Evolutionary conservation across 805 yeast genomes (phyloP).

Genomic region (Yamadazyma takamatsuzukensis): DNA sequence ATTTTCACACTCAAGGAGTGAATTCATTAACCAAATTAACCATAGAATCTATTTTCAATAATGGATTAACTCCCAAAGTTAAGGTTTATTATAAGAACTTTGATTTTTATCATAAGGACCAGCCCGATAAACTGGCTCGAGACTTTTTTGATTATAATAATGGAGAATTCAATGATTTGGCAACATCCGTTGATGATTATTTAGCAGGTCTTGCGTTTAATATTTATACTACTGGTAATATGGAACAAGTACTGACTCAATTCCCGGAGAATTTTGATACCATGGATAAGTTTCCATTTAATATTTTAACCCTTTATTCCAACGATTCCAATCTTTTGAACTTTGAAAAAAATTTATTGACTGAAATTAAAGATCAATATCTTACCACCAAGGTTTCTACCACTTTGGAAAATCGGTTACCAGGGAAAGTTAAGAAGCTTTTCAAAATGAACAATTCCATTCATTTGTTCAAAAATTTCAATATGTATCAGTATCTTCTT

Average conservation of each 20-base stretch:
- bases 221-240: constrained; percentile 2
- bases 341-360: constrained; percentile 26
- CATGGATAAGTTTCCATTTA: constrained; percentile 33
- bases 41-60: constrained; percentile 24
- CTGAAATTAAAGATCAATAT: constrained; percentile 24
- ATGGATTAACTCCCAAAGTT: constrained; percentile 25
- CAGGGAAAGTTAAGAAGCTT: constrained; percentile 32
- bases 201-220: too few species aligned
- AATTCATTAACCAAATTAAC: constrained; percentile 25
- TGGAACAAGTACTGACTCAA: constrained; percentile 4
- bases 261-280: too few species aligned
- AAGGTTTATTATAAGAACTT: constrained; percentile 26
- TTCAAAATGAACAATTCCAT: constrained; percentile 25
- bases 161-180: constrained; percentile 4
- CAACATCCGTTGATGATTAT: constrained; percentile 3
- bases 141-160: constrained; percentile 6
- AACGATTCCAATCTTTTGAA: constrained; percentile 38
- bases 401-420: constrained; percentile 25
- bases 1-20: constrained; percentile 13
- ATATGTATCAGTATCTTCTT: constrained; percentile 34
- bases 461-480: constrained; percentile 30
- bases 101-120: constrained; percentile 27
- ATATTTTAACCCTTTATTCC: constrained; percentile 26
- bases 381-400: constrained; percentile 20
- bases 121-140: constrained; percentile 3